Base-by-base conservation (phyloP, 345 rosid species). In the Zanthoxylum bungeanum region DNA sequence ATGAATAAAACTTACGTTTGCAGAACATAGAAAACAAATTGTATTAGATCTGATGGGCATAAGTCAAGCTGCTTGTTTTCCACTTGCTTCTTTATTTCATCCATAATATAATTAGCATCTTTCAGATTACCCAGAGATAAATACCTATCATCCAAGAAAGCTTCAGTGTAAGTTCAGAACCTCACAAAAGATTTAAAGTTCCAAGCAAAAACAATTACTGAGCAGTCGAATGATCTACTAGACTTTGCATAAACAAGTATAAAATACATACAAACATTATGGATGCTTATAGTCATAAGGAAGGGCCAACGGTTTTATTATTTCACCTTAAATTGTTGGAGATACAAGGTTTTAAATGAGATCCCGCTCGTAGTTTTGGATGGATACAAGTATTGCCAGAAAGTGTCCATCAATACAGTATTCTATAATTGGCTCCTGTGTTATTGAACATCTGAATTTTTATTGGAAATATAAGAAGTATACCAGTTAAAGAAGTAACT, bases 91-190 rank as follows among this genome's bases (percentile, higher is more conserved):
- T 82, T 88, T 58, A 91, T 53, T 80, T 91, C 99, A 63, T 91
- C 94, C 86, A 88, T 79, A 70, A 96, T 71, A 71, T 50, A 64
- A 70, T 91, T 89, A 72, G 97, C 96, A 85, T 91, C 97, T 78
- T 83, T 81, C 77, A 96, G 75, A 81, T 89, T 88, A 71, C 97
- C 99, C 88, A 87, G 66, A 44, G 98, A 78, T 69, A 91, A 79
- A 73, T 89, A 89, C 96, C 98, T 96, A 77, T 46, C 33, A 72
- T 37, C 39, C 64, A 56, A 69, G 58, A 75, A 25, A 62, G 42
- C 31, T 66, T 44, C 52, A 71, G 22, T 9, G 27, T 68, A 52
- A 65, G 59, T 37, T 50, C 27, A 17, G 34, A 67, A 46, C 25
- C 40, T 64, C 30, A 8, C n/a, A 47, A 21, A 10, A 61, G 22